Evolutionary conservation across 768 basidiomycete genomes (phyloP), one percentile per base, ranked within the genome.

Genomic region (Collybiopsis confluens): DNA sequence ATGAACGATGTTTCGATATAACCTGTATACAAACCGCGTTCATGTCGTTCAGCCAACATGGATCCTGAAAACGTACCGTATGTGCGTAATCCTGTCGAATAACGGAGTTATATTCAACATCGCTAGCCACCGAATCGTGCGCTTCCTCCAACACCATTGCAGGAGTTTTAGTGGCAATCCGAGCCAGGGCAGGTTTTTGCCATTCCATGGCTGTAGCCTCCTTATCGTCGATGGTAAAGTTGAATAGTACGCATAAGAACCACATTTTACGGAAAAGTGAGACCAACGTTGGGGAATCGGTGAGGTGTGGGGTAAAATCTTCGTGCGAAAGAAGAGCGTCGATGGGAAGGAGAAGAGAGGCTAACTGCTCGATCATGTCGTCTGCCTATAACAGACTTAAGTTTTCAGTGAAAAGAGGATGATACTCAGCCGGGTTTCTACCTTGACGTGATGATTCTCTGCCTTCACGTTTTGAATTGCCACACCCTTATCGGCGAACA

Each of bases 401-500:
- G 37, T 41, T n/a, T 16, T 37, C 18, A 52, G 52, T 23, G 11
- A 15, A 16, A 15, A 9, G 35, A 11, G 9, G 49, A 47, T 13
- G 49, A 18, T 54, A 52, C 13, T 37, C 27, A 59, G 48, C 55
- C 27, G 26, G 52, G 45, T 46, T 53, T 66, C 18, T 59, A 87
- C 89, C 76, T 90, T 89, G 28, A 83, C 70, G 57, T 80, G 80
- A 54, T 80, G 80, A 57, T 85, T 83, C 1, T 80, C 73, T 2
- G 83, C 79, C 47, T 86, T 86, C 16, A 83, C 67, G 63, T 92
- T 91, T 66, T 97, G 94, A 27, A 96, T 91, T 5, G 86, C 87
- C 11, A 94, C 82, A 20, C 92, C 92, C 68, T 95, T 95, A 62
- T 97, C 94, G 4, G 85, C 82, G 65, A 96, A 97, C 15, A 97